A percentile compares a stretch with the other conserved stretches of the same genome.
Conservation (phyloP, 208 protist species). For the Novymonas esmeraldas region DNA sequence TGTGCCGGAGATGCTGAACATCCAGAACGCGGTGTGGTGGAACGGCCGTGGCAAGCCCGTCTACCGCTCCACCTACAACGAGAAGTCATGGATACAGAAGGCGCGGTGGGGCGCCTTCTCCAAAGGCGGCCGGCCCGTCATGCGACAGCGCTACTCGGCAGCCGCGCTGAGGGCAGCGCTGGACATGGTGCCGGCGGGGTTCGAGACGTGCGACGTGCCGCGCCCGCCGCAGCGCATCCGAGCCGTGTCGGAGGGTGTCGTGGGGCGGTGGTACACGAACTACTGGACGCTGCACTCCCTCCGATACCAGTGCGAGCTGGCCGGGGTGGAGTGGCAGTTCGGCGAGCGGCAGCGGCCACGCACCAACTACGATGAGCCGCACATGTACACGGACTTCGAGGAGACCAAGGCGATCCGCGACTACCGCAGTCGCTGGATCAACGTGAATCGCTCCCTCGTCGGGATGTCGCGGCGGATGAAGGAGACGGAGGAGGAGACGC, state of each 20-base stretch:
- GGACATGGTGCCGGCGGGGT: slow-evolving; percentile 78
- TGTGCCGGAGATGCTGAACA: slow-evolving; percentile 88
- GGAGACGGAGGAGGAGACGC: slow-evolving; percentile 86
- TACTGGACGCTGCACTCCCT: slow-evolving; percentile 92
- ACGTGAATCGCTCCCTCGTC: slow-evolving; percentile 89
- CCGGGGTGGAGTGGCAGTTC: slow-evolving; percentile 76
- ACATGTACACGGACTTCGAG: slow-evolving; percentile 91
- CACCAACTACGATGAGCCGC: slow-evolving; percentile 91
- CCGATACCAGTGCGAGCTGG: slow-evolving; percentile 85
- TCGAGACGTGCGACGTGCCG: slow-evolving; percentile 82
- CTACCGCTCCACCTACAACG: slow-evolving; percentile 78
- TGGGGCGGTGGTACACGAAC: slow-evolving; percentile 92
- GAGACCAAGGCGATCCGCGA: slow-evolving; percentile 88
- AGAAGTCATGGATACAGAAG: slow-evolving; percentile 83
- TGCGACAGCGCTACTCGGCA: slow-evolving; percentile 81
- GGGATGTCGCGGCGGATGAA: slow-evolving; percentile 90
- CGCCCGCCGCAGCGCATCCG: slow-evolving; percentile 87
- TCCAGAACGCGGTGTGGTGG: slow-evolving; percentile 85
- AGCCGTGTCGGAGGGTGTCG: slow-evolving; percentile 86
- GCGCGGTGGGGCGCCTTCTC: slow-evolving; percentile 48
- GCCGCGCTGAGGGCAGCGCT: slow-evolving; percentile 73
- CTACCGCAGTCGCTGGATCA: slow-evolving; percentile 92
- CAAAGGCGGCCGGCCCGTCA: slow-evolving; percentile 60
- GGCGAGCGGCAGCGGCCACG: slow-evolving; percentile 77
- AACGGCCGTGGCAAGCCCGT: slow-evolving; percentile 54